Evolutionary conservation across 495 filamentous ascomycete genomes (phyloP), one percentile per base, ranked within the genome.

Genomic region (Thermothielavioides terrestris): DNA sequence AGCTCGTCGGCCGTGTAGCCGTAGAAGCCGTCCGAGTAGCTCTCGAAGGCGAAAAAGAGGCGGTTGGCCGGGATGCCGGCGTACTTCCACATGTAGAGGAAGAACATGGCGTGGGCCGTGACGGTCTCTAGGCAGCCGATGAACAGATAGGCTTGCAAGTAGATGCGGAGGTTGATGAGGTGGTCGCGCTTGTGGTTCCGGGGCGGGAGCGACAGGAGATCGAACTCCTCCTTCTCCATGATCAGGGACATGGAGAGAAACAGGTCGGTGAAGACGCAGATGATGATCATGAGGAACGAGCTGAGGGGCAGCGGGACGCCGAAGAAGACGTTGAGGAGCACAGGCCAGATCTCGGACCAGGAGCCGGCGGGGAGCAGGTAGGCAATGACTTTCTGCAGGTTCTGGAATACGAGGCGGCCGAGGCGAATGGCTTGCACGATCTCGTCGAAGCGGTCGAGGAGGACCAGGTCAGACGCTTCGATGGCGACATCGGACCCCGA

Each of bases 401-500:
- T 85, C 63, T 80, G 74, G 56, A 83, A 83, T n/a, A 84, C 62
- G 21, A 78, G 70, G 26, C 81, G 73, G 21, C 81, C 81, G 59
- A 82, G 77, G 53, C 78, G 72, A 44, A 84, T 72, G 23, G 74
- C 81, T 28, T 69, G 81, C 23, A 90, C 80, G 39, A 88, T 92
- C 2, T 79, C 84, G 12, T 85, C 86, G 58, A 94, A 94, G 65
- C 90, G 90, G 62, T 91, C 88, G 52, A 82, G 79, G 23, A 94
- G 72, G 12, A 94, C 81, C 63, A 94, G 81, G 53, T 88, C 84
- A 0, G 86, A 83, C 3, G 88, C 88, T 58, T 89, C 86, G 60
- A 88, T 90, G n/a, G 88, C 84, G 18, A 91, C 87, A 63, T 94
- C 88, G 25, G 80, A 84, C 1, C 88, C 87, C 14, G 77, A 72